Percentiles rank a stretch among this genome's conserved stretches.
These are phyloP conservation scores for Blumeria hordei DNA, from an alignment of 2,329 filamentous ascomycete species.

Conservation along the genomic window DNA sequence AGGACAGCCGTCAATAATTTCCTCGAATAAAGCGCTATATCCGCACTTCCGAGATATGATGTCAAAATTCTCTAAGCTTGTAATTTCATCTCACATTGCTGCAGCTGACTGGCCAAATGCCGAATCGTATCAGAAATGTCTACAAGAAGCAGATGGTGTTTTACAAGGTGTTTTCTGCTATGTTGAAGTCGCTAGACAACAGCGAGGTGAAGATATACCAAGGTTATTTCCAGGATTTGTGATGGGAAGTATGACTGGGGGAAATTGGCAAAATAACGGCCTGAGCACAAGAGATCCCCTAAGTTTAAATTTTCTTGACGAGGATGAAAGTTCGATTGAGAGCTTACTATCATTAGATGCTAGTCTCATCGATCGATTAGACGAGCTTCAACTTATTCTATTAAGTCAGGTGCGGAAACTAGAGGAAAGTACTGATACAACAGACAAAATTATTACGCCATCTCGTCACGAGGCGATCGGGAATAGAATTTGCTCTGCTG, in stretches of 20 bases:
- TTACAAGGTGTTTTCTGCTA: constrained; percentile 86
- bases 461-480: constrained; percentile 57
- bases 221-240: constrained; percentile 88
- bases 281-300: constrained; percentile 42
- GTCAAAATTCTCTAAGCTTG: constrained; percentile 98
- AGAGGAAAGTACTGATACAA: constrained; percentile 55
- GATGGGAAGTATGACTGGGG: constrained; percentile 58
- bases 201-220: constrained; percentile 78
- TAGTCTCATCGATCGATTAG: constrained; percentile 56
- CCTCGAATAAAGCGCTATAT: constrained; percentile 88
- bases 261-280: constrained; percentile 64
- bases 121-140: constrained; percentile 81
- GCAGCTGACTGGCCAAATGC: constrained; percentile 86
- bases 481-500: constrained; percentile 58
- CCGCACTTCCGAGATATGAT: constrained; percentile 98
- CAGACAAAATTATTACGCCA: constrained; percentile 61
- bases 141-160: constrained; percentile 94
- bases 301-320: constrained; percentile 66
- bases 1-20: constrained; percentile 96
- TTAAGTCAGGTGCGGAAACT: constrained; percentile 69
- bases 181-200: constrained; percentile 81
- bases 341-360: constrained; percentile 52
- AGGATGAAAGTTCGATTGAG: constrained; percentile 48
- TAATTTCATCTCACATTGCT: constrained; percentile 92
- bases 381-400: constrained; percentile 65